Conservation (phyloP, 805 yeast species). For the Saccharomyces eubayanus region DNA sequence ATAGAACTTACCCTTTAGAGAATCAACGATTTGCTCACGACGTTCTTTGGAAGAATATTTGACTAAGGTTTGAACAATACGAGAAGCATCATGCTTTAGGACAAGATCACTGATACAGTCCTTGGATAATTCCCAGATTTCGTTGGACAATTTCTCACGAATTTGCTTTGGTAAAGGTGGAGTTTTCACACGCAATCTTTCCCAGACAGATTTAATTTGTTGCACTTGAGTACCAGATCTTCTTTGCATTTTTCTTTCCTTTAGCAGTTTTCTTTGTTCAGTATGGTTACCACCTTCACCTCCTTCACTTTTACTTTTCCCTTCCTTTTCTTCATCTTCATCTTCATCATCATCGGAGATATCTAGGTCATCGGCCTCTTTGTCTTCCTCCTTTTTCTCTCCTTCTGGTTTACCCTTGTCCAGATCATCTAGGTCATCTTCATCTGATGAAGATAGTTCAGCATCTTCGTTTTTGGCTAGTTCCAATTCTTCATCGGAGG, state of each 20-base stretch:
- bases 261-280: slow-evolving; percentile 68
- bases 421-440: slow-evolving; percentile 25
- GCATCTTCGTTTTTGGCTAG: slow-evolving; percentile 18
- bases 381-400: slow-evolving; percentile 28
- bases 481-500: slow-evolving; percentile 27
- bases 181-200: slow-evolving; percentile 73
- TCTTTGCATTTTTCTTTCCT: slow-evolving; percentile 80
- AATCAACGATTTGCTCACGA: slow-evolving; percentile 57
- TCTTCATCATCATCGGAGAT: slow-evolving; percentile 25
- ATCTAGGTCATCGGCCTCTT: slow-evolving; percentile 17
- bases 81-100: slow-evolving; percentile 89
- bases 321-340: slow-evolving; percentile 26
- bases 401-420: slow-evolving; percentile 14
- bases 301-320: slow-evolving; percentile 27
- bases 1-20: slow-evolving; percentile 69
- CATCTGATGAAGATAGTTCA: slow-evolving; percentile 18
- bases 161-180: slow-evolving; percentile 72
- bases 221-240: slow-evolving; percentile 83
- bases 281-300: slow-evolving; percentile 47
- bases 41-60: slow-evolving; percentile 77
- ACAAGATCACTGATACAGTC: slow-evolving; percentile 77
- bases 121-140: slow-evolving; percentile 76
- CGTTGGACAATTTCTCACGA: slow-evolving; percentile 70
- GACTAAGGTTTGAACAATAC: slow-evolving; percentile 89
- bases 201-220: slow-evolving; percentile 84